Evolutionary conservation across 768 basidiomycete genomes (phyloP).

Genomic region (Calocera cornea): DNA sequence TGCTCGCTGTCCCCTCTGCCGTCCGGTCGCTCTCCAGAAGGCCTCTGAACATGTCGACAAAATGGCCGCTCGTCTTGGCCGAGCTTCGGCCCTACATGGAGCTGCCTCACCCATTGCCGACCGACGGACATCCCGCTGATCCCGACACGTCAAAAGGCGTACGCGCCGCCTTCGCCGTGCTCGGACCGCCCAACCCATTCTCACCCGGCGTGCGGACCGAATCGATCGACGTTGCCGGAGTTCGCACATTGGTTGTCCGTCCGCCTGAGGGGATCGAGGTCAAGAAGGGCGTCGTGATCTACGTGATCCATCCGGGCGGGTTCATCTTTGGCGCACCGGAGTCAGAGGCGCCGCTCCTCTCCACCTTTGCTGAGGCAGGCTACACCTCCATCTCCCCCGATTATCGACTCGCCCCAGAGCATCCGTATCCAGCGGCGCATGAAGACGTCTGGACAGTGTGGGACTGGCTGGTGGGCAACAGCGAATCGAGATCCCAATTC

Average conservation of each 20-base stretch:
- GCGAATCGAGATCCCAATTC: no score
- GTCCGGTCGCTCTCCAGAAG: no score
- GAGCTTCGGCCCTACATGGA: not conserved
- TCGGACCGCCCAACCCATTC: not conserved
- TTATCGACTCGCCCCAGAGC: not conserved
- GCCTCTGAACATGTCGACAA: not conserved
- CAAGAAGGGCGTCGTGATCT: not conserved
- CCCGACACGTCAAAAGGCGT: not conserved
- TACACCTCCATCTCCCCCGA: not conserved
- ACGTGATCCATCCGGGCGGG: not conserved
- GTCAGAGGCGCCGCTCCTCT: not conserved
- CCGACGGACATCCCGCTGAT: not conserved
- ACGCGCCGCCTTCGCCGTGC: not conserved
- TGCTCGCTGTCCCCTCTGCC: not conserved
- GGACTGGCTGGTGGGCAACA: not conserved
- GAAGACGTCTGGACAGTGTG: not conserved
- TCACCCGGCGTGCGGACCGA: not conserved
- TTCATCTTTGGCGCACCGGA: not conserved
- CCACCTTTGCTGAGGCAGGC: not conserved
- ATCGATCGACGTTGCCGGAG: not conserved
- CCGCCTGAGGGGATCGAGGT: not conserved
- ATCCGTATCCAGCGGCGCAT: not conserved
- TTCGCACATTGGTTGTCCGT: not conserved
- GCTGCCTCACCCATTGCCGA: not conserved
- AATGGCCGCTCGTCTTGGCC: not conserved